Evolutionary conservation across 768 basidiomycete species (phyloP), one percentile per base, ranked within the genome.

Genomic region (Suillus cothurnatus): DNA sequence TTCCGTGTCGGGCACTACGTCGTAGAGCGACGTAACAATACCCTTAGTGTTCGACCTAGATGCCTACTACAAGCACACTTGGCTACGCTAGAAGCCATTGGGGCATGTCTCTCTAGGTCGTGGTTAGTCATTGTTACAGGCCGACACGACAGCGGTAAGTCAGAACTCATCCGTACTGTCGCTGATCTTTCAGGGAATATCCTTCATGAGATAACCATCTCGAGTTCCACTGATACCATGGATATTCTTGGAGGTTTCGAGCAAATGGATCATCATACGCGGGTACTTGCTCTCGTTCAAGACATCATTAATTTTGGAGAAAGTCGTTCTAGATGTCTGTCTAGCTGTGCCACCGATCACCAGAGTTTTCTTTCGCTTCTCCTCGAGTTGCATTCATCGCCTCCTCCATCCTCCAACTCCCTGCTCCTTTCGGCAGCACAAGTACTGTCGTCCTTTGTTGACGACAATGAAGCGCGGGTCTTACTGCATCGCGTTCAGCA

Each of bases 231-330:
- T 3, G 97, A 99, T 74, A 93, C 95, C 1, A 89, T 90, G 75
- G 97, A 99, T 76, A 89, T 99, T 39, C 79, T 99, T 52, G 97
- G 97, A 39, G 91, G 93, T 74, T 99, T 98, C 72, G 97, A 99
- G 77, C 97, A 99, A 77, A 87, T 90, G 32, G 92, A 95, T 73
- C 62, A 73, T 43, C 77, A 76, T n/a, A 78, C 80, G 41, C 82
- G 81, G 34, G 61, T 73, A 49, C 61, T 77, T 12, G 71, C 72
- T 21, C 64, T 84, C 12, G 71, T 85, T 14, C 78, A 82, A 36
- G 77, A 83, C 21, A 69, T 83, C 6, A 67, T 86, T 26, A 66
- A 67, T 31, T 66, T 84, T 1, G 64, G 82, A 3, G 81, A 86
- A 32, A 64, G 68, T 9, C 72, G 78, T 39, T 71, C 81, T 45